These are phyloP conservation scores for Centaurea solstitialis DNA, from an alignment of 129 eudicot genomes.

Conservation along the genomic window DNA sequence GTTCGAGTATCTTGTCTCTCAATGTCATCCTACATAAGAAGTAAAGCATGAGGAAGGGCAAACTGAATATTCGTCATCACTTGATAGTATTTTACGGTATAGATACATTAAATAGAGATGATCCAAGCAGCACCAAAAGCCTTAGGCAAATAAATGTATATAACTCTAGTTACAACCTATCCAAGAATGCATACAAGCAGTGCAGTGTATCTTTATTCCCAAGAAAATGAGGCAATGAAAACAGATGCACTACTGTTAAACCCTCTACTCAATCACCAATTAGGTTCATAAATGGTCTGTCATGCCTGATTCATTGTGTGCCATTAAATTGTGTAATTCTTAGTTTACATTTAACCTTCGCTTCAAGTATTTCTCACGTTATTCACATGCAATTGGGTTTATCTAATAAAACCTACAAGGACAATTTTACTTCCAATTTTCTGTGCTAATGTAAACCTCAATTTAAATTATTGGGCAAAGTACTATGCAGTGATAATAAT, in stretches of 20 bases:
- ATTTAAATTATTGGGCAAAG: background rate
- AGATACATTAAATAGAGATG: background rate
- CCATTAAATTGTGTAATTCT: background rate
- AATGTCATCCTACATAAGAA: conserved; percentile 21
- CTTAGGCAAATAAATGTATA: background rate
- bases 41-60: conserved; percentile 11
- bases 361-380: background rate
- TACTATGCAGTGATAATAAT: background rate
- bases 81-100: background rate
- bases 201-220: background rate
- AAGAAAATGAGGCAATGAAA: background rate
- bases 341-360: background rate
- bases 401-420: background rate
- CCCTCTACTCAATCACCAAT: background rate
- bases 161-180: background rate
- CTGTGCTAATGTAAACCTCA: background rate
- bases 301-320: background rate
- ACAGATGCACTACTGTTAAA: background rate
- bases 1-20: conserved; percentile 12
- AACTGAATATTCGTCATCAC: conserved; percentile 12
- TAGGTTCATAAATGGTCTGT: background rate
- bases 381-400: background rate
- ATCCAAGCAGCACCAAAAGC: background rate
- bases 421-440: background rate
- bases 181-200: background rate